Percentiles rank a stretch among this genome's conserved stretches.
Conservation (phyloP, 1,284 basidiomycete genomes). For the Naganishia liquefaciens region DNA sequence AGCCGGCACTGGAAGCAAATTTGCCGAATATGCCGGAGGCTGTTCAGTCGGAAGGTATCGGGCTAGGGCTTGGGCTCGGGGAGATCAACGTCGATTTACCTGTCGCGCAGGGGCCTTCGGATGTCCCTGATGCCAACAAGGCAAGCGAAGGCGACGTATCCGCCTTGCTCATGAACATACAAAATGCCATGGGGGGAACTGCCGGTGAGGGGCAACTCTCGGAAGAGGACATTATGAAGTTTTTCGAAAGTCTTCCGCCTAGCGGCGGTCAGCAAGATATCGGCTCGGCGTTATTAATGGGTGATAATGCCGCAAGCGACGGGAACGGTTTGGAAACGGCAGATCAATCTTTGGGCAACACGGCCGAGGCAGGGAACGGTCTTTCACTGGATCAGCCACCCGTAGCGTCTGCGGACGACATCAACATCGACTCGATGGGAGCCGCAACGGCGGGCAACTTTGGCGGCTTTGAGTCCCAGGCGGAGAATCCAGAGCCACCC, state of each 20-base stretch:
- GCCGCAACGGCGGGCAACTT: neutral
- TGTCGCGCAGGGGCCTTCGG: neutral
- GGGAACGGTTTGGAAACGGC: neutral
- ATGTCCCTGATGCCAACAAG: neutral
- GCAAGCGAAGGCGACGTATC: slow-evolving; percentile 1
- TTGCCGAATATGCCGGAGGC: neutral
- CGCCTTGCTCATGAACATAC: neutral
- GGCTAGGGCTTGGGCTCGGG: slow-evolving; percentile 14
- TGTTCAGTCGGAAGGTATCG: slow-evolving; percentile 19
- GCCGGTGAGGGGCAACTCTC: slow-evolving; percentile 8
- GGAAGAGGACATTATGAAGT: slow-evolving; percentile 26
- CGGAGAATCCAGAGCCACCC: neutral
- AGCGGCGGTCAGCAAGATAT: neutral
- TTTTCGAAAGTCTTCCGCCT: slow-evolving; percentile 20
- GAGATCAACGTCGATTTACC: slow-evolving; percentile 14
- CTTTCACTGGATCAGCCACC: neutral
- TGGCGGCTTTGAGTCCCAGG: neutral
- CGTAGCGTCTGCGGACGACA: too few species aligned
- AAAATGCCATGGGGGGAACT: neutral
- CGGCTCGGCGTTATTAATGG: neutral
- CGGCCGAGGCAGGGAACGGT: too few species aligned
- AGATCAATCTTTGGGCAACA: neutral
- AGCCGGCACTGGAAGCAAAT: neutral
- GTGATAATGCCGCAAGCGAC: neutral
- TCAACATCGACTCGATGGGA: neutral